Evolutionary conservation across 2,329 filamentous ascomycete genomes (phyloP).

Genomic region (Trichophaea hybrida): DNA sequence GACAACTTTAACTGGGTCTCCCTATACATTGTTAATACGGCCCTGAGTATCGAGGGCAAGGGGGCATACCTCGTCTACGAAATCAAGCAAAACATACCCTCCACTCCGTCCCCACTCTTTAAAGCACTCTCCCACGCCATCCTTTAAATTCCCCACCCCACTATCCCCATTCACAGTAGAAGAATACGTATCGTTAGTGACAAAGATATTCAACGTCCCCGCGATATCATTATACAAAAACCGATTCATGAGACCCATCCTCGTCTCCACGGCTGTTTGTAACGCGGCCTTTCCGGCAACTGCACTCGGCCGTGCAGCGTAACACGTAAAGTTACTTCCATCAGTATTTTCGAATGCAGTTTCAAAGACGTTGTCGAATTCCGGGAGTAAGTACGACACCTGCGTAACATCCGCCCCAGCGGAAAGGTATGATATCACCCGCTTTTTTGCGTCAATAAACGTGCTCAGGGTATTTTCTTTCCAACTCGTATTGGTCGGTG

Average conservation of each 20-base stretch:
- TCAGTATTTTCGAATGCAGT: constrained; percentile 52
- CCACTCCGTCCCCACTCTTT: constrained; percentile 47
- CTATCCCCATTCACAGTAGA: constrained; percentile 6
- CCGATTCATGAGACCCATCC: constrained; percentile 65
- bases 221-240: constrained; percentile 50
- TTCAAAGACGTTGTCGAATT: constrained; percentile 58
- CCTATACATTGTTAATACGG: constrained; percentile 24
- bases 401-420: constrained; percentile 34
- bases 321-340: constrained; percentile 55
- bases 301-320: constrained; percentile 47
- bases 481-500: constrained; percentile 41
- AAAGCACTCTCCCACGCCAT: constrained; percentile 39
- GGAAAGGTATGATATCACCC: constrained; percentile 56
- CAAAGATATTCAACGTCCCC: constrained; percentile 28
- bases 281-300: constrained; percentile 36
- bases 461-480: constrained; percentile 50
- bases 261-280: constrained; percentile 39
- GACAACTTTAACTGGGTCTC: neutral
- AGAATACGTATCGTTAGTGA: constrained; percentile 4
- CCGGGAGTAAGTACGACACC: constrained; percentile 46
- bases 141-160: constrained; percentile 32
- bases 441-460: constrained; percentile 50
- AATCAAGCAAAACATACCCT: constrained; percentile 66
- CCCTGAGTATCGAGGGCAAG: too few relatives aligned
- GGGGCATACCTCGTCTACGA: constrained; percentile 48